Base-by-base conservation (phyloP, 2,329 filamentous ascomycete species). In the Triangularia setosa region DNA sequence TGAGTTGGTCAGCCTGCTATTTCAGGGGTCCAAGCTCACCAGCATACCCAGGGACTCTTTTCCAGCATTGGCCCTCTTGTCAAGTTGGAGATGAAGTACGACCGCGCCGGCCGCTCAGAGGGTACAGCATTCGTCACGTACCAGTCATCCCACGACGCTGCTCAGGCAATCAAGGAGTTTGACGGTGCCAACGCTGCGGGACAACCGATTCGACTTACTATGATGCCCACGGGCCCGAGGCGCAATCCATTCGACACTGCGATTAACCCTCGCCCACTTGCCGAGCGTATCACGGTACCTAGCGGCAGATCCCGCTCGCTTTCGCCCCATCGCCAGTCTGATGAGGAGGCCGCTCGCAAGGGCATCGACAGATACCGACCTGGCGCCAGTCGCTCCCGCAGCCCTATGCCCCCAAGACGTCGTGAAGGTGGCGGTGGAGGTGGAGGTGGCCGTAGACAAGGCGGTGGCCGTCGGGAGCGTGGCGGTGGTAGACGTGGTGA, bases 161-260 rank as follows among this genome's bases (percentile, higher is more conserved):
- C 84, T 70, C 82, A 85, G 55, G 93, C 93, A 1, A 84, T 97
- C 62, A 83, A 81, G 61, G 90, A 97, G 71, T 97, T 90, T 73
- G 89, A 97, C 74, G 92, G 92, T 63, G 93, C 93, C 68, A 97
- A 97, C 74, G 93, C 93, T 64, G 93, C 95, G 71, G 90, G 89
- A 27, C 91, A 94, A 77, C 92, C 92, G 3, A 97, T 97, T 71
- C 87, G 84, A 33, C 77, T 97, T 64, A 85, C 85, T 0, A 79
- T 94, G 30, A 75, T 94, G 52, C 82, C 87, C 16, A 74, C 79
- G 69, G 77, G 83, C 60, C 74, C 81, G 63, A 76, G 75, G 66
- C 81, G 85, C 69, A 86, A 87, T 72, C 82, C 84, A 1, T 86
- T 86, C 67, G 84, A 86, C 69, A 80, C 76, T 1, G 83, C 83